Evolutionary conservation across 1,284 basidiomycete genomes (phyloP).

Genomic region (Hortiboletus rubellus): DNA sequence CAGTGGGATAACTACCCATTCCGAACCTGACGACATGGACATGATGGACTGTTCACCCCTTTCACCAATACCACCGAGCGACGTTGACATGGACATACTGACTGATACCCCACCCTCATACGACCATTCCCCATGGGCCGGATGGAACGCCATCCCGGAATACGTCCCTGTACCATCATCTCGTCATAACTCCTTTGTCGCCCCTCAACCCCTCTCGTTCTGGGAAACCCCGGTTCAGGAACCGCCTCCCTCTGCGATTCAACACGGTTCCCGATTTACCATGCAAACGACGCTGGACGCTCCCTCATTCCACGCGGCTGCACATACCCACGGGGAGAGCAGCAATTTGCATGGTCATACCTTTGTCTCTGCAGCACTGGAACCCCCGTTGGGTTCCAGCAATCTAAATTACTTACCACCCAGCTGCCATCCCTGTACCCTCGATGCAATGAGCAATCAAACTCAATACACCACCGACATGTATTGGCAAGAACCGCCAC

Average conservation of each 20-base stretch:
- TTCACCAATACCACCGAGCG: conserved; percentile 3
- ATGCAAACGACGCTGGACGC: neutral
- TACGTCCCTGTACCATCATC: neutral
- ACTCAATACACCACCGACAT: neutral
- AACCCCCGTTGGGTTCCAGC: neutral
- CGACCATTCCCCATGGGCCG: neutral
- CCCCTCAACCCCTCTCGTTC: neutral
- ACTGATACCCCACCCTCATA: conserved; percentile 5
- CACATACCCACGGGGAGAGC: neutral
- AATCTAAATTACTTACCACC: neutral
- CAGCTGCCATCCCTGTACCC: neutral
- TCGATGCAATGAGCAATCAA: neutral
- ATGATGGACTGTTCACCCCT: conserved; percentile 11
- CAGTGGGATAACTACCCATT: neutral
- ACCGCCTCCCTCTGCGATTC: neutral
- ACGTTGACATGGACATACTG: conserved; percentile 17
- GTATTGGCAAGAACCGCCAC: neutral
- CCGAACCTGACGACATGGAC: conserved; percentile 13
- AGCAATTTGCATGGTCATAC: neutral
- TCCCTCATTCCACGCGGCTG: neutral
- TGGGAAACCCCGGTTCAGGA: conserved; percentile 6
- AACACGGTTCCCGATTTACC: neutral
- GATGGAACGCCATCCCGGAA: conserved; percentile 4
- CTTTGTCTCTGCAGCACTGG: neutral
- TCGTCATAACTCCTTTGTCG: neutral